Base-by-base conservation (phyloP, 305 asterid genomes). In the Fraxinus platypoda region DNA sequence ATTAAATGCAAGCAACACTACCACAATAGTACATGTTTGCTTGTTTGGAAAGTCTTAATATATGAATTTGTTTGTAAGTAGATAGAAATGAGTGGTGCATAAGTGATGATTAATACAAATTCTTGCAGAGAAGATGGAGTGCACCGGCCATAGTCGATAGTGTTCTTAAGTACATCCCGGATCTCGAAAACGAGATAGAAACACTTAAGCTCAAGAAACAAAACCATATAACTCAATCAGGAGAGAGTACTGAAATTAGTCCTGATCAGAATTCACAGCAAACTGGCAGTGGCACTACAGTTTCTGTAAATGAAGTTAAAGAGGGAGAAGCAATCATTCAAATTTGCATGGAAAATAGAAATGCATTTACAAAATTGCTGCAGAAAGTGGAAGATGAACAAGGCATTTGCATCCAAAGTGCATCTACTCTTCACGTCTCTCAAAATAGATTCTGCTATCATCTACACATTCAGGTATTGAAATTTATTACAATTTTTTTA, bases 141-240 rank as follows among this genome's bases (percentile, higher is more conserved):
- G 90, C 91, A 71, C 91, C 91, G 0, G 82, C 87, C 12, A 76
- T 90, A 80, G 89, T 90, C 28, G 92, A 90, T 68, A 74, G 57
- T 75, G 92, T 73, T 23, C 85, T 90, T 0, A 83, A 85, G 72
- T 86, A 89, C 88, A 89, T 87, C 17, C 92, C 90, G 1, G 92
- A 89, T 82, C 80, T 89, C 86, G 86, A 86, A 54, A 82, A 70
- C 3, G 88, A 90, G 81, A 70, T 90, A 0, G 80, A 87, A 79
- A 73, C 34, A 26, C 43, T 90, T 80, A 80, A 31, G 66, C 75
- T 77, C 80, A 76, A 77, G 41, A 90, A 85, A 81, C 66, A 83
- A 57, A 43, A 76, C 17, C 28, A 54, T 19, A 5, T 76, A 34
- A 6, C 23, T 70, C 78, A 85, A 79, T 71, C 71, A 28, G 25